Conservation (phyloP, 208 protist genomes). For the Novymonas esmeraldas region DNA sequence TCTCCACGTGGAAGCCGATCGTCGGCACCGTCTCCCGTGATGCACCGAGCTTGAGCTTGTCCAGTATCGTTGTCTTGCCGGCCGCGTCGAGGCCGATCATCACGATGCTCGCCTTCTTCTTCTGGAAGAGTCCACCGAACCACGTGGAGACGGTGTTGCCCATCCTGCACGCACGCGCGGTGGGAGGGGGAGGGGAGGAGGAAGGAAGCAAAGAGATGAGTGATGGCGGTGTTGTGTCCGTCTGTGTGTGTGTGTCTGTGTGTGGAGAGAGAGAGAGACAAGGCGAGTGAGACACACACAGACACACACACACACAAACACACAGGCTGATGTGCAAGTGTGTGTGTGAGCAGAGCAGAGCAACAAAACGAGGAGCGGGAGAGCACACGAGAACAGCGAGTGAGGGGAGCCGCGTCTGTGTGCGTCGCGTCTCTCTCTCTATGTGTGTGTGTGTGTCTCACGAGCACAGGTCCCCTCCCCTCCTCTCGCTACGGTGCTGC, state of each 20-base stretch:
- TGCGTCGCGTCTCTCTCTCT: too few relatives aligned
- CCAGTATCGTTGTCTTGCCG: constrained; percentile 98
- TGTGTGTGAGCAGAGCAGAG: not conserved
- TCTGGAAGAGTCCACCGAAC: constrained; percentile 80
- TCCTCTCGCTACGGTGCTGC: too few relatives aligned
- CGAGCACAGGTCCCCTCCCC: too few relatives aligned
- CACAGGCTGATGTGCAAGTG: not conserved
- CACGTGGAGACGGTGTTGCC: constrained; percentile 61
- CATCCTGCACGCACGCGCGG: constrained; percentile 29
- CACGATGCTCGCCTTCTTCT: constrained; percentile 93
- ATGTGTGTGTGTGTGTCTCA: too few relatives aligned
- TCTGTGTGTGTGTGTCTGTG: too few relatives aligned
- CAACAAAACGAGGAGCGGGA: not conserved
- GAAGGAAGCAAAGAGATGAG: too few relatives aligned
- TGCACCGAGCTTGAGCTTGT: constrained; percentile 97
- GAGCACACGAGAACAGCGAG: not conserved
- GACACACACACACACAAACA: not conserved
- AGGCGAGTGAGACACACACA: not conserved
- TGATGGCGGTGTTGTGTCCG: not conserved
- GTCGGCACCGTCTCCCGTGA: constrained; percentile 97
- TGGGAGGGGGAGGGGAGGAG: not conserved
- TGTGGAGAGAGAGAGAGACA: too few relatives aligned
- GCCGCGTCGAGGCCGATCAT: constrained; percentile 97
- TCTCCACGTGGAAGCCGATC: constrained; percentile 98
- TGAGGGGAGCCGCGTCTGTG: not conserved